Evolutionary conservation across 2,329 filamentous ascomycete genomes (phyloP).

Genomic region (Rutstroemia sp.): DNA sequence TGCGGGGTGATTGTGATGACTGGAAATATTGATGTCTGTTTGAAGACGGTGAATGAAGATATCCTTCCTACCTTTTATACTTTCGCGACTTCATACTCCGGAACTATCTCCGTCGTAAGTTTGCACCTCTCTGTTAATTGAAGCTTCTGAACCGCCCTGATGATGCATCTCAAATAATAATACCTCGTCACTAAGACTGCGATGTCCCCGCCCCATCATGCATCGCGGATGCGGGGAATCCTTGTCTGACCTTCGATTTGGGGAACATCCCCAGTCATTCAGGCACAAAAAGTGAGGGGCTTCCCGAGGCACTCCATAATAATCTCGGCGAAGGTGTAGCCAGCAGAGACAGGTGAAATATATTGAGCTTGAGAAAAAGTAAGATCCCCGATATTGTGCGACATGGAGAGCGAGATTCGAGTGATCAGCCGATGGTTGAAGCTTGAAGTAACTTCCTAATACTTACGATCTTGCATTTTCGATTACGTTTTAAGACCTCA

Average conservation of each 20-base stretch:
- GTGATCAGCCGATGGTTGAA: not conserved
- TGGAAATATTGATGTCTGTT: not conserved
- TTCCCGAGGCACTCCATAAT: not conserved
- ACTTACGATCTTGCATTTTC: not conserved
- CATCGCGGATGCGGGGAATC: constrained; percentile 2
- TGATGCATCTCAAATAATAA: not conserved
- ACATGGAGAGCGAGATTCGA: not conserved
- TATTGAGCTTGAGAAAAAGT: not conserved
- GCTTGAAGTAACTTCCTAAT: not conserved
- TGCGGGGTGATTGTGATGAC: not conserved
- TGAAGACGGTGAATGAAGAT: too few species aligned
- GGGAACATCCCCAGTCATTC: not conserved
- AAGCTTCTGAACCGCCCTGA: not conserved
- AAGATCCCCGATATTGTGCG: not conserved
- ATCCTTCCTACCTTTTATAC: too few species aligned
- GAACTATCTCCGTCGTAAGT: too few species aligned
- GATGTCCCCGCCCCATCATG: not conserved
- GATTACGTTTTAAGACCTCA: too few species aligned
- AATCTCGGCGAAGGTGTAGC: not conserved
- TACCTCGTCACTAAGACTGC: not conserved
- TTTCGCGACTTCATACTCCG: too few species aligned
- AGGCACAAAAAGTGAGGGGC: not conserved
- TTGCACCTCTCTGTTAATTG: too few species aligned
- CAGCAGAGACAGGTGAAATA: not conserved
- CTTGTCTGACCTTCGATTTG: not conserved